A percentile compares a stretch with the other conserved stretches of the same genome.
These are phyloP conservation scores for Xylariaceae sp. DNA, from an alignment of 2,329 filamentous ascomycete genomes.

Conservation along the genomic window DNA sequence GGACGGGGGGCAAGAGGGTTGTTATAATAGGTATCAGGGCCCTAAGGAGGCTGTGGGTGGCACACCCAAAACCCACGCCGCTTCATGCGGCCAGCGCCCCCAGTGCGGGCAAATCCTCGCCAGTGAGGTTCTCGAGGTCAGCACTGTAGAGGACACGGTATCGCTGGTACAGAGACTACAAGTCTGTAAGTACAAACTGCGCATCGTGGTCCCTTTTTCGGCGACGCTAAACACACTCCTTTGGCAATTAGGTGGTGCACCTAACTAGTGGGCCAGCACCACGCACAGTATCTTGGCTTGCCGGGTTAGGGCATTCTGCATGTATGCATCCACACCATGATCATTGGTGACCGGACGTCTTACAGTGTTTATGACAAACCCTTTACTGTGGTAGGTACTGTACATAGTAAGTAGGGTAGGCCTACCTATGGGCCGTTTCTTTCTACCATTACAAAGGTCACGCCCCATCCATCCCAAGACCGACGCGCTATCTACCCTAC, in stretches of 20 bases:
- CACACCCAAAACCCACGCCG: slow-evolving; percentile 4
- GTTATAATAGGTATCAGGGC: slow-evolving; percentile 26
- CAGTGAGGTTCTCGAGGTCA: too few species aligned
- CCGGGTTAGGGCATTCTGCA: not conserved
- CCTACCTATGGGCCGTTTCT: too few species aligned
- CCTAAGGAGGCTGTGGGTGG: slow-evolving; percentile 15
- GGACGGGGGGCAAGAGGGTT: slow-evolving; percentile 32
- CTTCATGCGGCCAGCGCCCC: slow-evolving; percentile 8
- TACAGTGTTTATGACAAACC: not conserved
- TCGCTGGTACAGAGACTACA: slow-evolving; percentile 1
- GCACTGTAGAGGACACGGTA: not conserved
- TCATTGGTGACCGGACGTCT: not conserved
- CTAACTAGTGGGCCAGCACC: not conserved
- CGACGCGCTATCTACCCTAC: too few species aligned
- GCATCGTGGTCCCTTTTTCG: not conserved
- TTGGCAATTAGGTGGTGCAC: not conserved
- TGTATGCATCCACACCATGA: not conserved
- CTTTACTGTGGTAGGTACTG: not conserved
- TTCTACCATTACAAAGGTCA: too few species aligned
- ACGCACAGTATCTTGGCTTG: not conserved
- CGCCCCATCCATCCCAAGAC: too few species aligned
- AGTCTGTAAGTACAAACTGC: not conserved
- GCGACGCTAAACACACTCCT: not conserved
- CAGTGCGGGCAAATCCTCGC: not conserved
- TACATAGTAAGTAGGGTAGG: not conserved